These are phyloP conservation scores for Pinus albicaulis DNA, from an alignment of 75 land plant species.

Conservation along the genomic window DNA sequence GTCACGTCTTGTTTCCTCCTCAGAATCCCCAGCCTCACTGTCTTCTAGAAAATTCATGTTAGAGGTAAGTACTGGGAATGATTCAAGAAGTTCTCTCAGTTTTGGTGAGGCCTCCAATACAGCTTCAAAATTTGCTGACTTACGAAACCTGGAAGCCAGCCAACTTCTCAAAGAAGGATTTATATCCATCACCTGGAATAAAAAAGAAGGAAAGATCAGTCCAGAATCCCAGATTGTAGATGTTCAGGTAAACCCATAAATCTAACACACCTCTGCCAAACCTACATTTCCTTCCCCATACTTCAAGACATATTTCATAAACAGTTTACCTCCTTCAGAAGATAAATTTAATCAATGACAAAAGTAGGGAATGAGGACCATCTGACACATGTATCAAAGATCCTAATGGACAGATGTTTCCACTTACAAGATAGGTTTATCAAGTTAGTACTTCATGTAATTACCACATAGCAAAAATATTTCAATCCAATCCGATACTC, in stretches of 20 bases:
- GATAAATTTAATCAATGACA: not conserved
- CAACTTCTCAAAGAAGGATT: slow-evolving; percentile 68
- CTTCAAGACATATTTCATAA: not conserved
- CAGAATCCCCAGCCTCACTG: slow-evolving; percentile 30
- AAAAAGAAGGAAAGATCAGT: not conserved
- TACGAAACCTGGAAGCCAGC: slow-evolving; percentile 53
- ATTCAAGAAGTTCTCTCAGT: slow-evolving; percentile 41
- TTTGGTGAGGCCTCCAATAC: slow-evolving; percentile 41
- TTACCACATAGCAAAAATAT: not conserved
- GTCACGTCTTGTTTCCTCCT: slow-evolving; percentile 5
- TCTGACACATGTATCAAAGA: not conserved
- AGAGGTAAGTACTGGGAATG: slow-evolving; percentile 22
- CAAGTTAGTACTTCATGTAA: not conserved
- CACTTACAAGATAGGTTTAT: not conserved
- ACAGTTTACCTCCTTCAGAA: not conserved
- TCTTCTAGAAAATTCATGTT: slow-evolving; percentile 23
- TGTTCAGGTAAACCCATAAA: not conserved
- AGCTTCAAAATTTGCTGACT: slow-evolving; percentile 32
- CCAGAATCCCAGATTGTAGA: not conserved
- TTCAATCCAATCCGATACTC: not conserved
- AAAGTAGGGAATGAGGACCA: not conserved
- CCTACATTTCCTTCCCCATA: not conserved
- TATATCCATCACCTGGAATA: slow-evolving; percentile 58
- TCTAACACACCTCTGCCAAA: not conserved
- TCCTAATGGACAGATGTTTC: not conserved